These are phyloP conservation scores for Chaetomium fimeti DNA, from an alignment of 495 filamentous ascomycete species.

Conservation along the genomic window DNA sequence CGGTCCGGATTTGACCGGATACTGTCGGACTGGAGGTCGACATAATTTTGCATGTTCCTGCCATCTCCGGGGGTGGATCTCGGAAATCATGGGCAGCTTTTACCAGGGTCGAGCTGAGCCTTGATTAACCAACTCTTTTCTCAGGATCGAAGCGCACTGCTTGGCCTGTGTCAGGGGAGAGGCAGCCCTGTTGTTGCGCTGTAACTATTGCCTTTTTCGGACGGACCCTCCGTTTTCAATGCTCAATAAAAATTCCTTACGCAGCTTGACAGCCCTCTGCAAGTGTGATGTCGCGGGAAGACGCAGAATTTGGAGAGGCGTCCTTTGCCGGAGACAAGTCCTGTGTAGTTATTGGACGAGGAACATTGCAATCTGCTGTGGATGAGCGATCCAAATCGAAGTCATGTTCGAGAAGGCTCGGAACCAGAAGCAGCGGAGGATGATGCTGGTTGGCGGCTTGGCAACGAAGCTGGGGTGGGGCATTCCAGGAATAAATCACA, in stretches of 20 bases:
- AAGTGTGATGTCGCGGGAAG: too few species aligned
- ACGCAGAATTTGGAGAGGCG: too few species aligned
- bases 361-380: slow-evolving; percentile 9
- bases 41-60: slow-evolving; percentile 9
- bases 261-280: too few species aligned
- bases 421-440: neutral
- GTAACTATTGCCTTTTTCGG: neutral
- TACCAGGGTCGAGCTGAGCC: neutral
- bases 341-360: too few species aligned
- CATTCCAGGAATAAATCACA: too few species aligned
- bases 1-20: neutral
- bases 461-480: neutral
- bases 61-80: slow-evolving; percentile 25
- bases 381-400: too few species aligned
- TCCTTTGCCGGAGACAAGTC: too few species aligned
- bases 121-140: neutral
- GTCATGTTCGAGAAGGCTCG: slow-evolving; percentile 9
- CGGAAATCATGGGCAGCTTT: slow-evolving; percentile 12
- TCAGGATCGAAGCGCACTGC: slow-evolving; percentile 11
- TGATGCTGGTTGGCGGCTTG: slow-evolving; percentile 10
- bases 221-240: neutral
- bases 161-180: slow-evolving; percentile 15
- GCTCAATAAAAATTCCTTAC: too few species aligned
- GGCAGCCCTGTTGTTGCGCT: neutral
- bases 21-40: neutral